Percentiles rank a stretch among this genome's conserved stretches.
Evolutionary conservation across 2,329 filamentous ascomycete genomes (phyloP).

Genomic region (Aureobasidium vineae): DNA sequence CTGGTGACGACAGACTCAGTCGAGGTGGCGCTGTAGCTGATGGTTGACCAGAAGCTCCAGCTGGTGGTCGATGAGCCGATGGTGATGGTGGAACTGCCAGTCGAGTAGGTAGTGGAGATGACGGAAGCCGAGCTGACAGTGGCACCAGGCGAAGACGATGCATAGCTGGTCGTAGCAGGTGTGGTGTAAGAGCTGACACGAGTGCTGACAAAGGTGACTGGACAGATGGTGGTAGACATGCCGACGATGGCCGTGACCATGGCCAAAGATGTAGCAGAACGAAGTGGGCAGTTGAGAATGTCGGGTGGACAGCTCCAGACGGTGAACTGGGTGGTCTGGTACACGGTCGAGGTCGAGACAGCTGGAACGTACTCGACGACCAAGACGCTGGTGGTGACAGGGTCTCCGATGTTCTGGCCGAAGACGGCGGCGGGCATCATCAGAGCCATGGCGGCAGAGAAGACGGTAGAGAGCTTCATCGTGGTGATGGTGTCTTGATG

Average conservation of each 20-base stretch:
- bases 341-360: conserved; percentile 44
- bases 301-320: conserved; percentile 43
- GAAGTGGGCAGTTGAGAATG: conserved; percentile 43
- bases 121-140: conserved; percentile 19
- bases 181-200: conserved; percentile 18
- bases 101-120: conserved; percentile 23
- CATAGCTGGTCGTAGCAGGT: conserved; percentile 27
- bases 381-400: conserved; percentile 30
- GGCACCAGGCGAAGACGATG: conserved; percentile 21
- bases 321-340: conserved; percentile 46
- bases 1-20: conserved; percentile 13
- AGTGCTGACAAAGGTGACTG: conserved; percentile 38
- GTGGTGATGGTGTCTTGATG: conserved; percentile 11
- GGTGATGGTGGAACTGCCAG: conserved; percentile 18
- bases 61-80: neutral
- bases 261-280: conserved; percentile 33
- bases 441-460: conserved; percentile 15
- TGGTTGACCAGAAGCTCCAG: conserved; percentile 20
- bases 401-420: conserved; percentile 9
- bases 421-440: conserved; percentile 14
- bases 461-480: conserved; percentile 24
- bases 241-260: conserved; percentile 43
- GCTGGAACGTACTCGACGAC: conserved; percentile 37
- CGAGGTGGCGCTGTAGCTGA: conserved; percentile 14
- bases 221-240: conserved; percentile 48